Evolutionary conservation across 2,329 filamentous ascomycete genomes (phyloP), one percentile per base, ranked within the genome.

Genomic region (Gyromitra esculenta): DNA sequence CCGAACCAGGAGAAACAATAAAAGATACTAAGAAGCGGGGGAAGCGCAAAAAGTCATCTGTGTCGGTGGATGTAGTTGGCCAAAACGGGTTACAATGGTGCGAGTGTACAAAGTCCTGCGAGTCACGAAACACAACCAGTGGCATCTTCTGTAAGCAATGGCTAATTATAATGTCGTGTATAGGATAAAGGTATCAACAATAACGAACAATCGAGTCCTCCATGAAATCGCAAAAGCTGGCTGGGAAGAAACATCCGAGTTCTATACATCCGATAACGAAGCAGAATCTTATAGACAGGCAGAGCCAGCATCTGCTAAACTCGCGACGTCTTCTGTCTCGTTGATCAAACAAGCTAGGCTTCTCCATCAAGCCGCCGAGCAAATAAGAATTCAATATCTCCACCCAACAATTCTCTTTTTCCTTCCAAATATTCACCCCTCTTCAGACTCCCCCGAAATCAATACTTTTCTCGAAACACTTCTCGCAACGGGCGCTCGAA

Each of bases 191-290:
- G 87, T 92, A 0, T 91, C 89, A 4, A 90, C 89, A 3, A 84
- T 91, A 31, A 90, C 88, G 0, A 87, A 91, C 78, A 88, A 86
- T 74, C 85, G 90, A 66, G 83, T 92, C 39, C 83, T 91, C 18
- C 90, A 90, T 81, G 90, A 92, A 79, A 86, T 92, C 78, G 90
- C 91, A 2, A 91, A 91, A 82, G 86, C 89, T 74, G 90, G 90
- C 9, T 91, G 89, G 87, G 87, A 89, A 79, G 83, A 77, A 9
- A 48, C 72, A 41, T 82, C 82, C 56, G 85, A 84, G 71, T 85
- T 83, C 5, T 84, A 84, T 39, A 62, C 18, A 31, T 83, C 83
- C 0, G 85, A 86, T 9, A 85, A 86, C n/a, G 84, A 84, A 35
- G 81, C 81, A 3, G 82, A 79, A 81, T 79, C 11, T 69, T 81